These are phyloP conservation scores for Globisporangium heterothallicum DNA, from an alignment of 352 stramenopile species.

Conservation along the genomic window DNA sequence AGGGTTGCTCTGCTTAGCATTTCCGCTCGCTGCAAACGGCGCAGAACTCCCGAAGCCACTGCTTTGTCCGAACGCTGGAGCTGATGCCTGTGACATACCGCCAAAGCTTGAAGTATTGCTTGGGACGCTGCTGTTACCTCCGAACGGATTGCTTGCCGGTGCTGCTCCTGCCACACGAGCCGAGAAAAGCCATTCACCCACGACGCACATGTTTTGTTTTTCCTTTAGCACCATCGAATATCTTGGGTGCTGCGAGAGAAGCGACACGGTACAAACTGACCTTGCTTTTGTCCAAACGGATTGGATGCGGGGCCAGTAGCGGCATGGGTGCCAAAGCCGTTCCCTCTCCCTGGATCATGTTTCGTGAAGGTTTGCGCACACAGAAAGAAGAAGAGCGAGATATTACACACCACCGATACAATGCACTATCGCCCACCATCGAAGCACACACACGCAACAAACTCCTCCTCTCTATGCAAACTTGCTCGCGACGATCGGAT, in stretches of 20 bases:
- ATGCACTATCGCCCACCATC: not conserved
- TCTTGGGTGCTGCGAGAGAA: no score
- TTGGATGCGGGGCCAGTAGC: slow-evolving; percentile 11
- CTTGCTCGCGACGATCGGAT: no score
- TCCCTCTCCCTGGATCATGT: not conserved
- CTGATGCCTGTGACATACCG: slow-evolving; percentile 1
- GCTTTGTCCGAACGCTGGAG: slow-evolving; percentile 34
- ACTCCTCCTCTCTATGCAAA: not conserved
- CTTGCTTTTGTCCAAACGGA: slow-evolving; percentile 36
- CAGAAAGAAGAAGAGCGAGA: not conserved
- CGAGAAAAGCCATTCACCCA: slow-evolving; percentile 7
- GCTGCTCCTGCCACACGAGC: slow-evolving; percentile 1
- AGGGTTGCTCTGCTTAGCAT: slow-evolving; percentile 6
- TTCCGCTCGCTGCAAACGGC: slow-evolving; percentile 1
- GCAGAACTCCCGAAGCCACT: slow-evolving; percentile 5
- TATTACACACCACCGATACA: not conserved
- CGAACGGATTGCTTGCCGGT: slow-evolving; percentile 4
- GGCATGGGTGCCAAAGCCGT: slow-evolving; percentile 4
- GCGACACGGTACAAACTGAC: slow-evolving; percentile 18
- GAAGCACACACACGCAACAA: not conserved
- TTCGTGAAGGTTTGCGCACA: not conserved
- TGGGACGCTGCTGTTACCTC: not conserved
- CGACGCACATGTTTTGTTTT: slow-evolving; percentile 1
- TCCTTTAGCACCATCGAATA: no score
- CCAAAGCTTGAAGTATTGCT: slow-evolving; percentile 26